Conservation (phyloP, 2,329 filamentous ascomycete genomes). For the Colletotrichum coccodes region DNA sequence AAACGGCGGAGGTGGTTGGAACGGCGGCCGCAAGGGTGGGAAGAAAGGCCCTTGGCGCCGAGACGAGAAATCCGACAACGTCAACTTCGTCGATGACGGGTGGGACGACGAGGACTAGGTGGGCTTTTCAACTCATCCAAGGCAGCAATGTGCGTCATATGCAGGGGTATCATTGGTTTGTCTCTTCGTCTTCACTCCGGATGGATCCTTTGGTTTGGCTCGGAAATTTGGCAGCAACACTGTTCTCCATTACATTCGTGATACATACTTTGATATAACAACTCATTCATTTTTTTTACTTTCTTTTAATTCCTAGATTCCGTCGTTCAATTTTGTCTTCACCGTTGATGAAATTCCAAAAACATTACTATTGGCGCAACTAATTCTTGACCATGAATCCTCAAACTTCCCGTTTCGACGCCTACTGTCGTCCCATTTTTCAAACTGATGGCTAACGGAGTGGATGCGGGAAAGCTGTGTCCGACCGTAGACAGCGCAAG, state of each 20-base stretch:
- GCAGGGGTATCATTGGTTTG: neutral
- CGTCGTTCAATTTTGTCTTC: neutral
- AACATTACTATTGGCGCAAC: neutral
- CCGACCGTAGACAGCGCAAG: too few relatives aligned
- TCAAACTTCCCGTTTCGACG: too few relatives aligned
- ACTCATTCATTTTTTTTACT: neutral
- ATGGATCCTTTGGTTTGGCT: neutral
- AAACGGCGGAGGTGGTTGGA: neutral
- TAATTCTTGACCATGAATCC: too few relatives aligned
- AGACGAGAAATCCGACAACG: neutral
- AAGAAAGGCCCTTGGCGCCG: slow-evolving; percentile 2
- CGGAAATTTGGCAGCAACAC: neutral
- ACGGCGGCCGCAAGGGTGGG: neutral
- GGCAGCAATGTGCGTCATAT: too few relatives aligned
- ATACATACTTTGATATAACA: neutral
- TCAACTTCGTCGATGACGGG: neutral
- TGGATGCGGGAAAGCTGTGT: too few relatives aligned
- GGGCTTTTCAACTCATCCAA: neutral
- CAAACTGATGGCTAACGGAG: too few relatives aligned
- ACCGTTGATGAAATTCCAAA: neutral
- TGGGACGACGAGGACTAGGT: neutral
- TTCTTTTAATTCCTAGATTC: neutral
- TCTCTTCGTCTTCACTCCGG: neutral
- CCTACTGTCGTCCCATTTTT: too few relatives aligned
- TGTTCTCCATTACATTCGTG: neutral